phyloP scores from a whole-genome alignment of 768 basidiomycete species.

The Daedalea quercina region DNA sequence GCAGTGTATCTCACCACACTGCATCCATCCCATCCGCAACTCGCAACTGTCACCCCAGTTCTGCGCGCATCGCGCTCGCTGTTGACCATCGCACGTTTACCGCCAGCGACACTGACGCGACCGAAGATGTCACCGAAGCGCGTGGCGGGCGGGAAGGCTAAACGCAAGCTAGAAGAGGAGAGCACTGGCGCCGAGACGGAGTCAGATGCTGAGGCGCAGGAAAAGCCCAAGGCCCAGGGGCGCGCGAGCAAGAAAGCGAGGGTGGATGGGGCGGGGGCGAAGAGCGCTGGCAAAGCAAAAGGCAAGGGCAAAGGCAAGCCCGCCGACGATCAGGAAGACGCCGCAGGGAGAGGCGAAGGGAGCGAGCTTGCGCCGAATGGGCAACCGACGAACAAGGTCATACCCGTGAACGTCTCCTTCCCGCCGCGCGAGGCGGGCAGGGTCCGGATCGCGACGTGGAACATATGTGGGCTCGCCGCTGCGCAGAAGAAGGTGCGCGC shows the following conservation, averaged over 20 bases:
- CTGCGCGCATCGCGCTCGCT: background rate
- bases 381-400: conserved; percentile 68
- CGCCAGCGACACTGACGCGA: background rate
- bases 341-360: background rate
- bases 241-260: conserved; percentile 1
- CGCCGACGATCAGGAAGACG: conserved; percentile 1
- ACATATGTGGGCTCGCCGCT: conserved; percentile 71
- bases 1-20: background rate
- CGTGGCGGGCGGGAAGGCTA: conserved; percentile 5
- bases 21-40: background rate
- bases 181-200: conserved; percentile 5
- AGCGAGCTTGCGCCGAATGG: conserved; percentile 27
- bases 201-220: conserved; percentile 1
- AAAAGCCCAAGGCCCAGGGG: conserved; percentile 6
- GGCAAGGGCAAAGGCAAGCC: conserved; percentile 1
- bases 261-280: background rate
- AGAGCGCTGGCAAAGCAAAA: conserved; percentile 1
- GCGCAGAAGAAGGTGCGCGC: conserved; percentile 66
- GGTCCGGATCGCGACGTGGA: conserved; percentile 64
- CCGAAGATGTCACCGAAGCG: conserved; percentile 11
- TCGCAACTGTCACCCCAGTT: background rate
- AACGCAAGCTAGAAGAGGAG: conserved; percentile 8
- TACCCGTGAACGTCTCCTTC: conserved; percentile 58
- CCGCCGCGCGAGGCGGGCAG: conserved; percentile 41
- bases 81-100: background rate